Base-by-base conservation (phyloP, 2,329 filamentous ascomycete genomes). In the Ramichloridium luteum region DNA sequence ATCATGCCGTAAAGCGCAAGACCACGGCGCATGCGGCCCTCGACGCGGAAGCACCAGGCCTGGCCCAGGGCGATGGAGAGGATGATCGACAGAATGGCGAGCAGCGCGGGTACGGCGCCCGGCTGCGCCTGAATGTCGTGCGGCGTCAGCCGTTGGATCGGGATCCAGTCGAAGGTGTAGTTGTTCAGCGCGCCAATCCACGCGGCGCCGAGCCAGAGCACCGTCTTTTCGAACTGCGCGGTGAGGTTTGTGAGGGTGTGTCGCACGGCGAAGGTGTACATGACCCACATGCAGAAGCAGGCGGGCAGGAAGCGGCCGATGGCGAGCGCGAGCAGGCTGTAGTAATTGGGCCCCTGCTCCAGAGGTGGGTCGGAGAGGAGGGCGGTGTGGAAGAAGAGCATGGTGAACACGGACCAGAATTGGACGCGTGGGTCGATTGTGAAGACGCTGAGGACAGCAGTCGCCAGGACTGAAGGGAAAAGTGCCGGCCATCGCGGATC, bases 131-230 rank as follows among this genome's bases (percentile, higher is more conserved):
- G 62, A 26, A 98, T 73, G 51, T 98, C 90, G 53, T 92, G 84
- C 0, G 78, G 75, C 6, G 82, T 96, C 12, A 98, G 68, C 2
- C 90, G 78, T 55, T 85, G 75, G 43, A 98, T 90, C 0, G 90
- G 90, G 39, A 98, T 94, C 59, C 82, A 80, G 47, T 84, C 80
- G 49, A 98, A 83, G 0, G 90, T 96, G 58, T 94, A 92, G 58
- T 96, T 96, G 50, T 88, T 88, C 44, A 98, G 61, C 1, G 84
- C 79, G 11, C 86, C 90, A 23, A 94, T 74, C 80, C 92, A 98
- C 50, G 80, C 85, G 6, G 76, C 78, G 1, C 86, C 86, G 1
- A 98, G 65, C 80, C 85, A 96, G 16, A 96, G 66, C 2, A 96
- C 58, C 0, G 84, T 82, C 64, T 93, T 94, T 50, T 93, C 88